phyloP scores from a whole-genome alignment of 2,329 filamentous ascomycete species.

The Zasmidium cellare region DNA sequence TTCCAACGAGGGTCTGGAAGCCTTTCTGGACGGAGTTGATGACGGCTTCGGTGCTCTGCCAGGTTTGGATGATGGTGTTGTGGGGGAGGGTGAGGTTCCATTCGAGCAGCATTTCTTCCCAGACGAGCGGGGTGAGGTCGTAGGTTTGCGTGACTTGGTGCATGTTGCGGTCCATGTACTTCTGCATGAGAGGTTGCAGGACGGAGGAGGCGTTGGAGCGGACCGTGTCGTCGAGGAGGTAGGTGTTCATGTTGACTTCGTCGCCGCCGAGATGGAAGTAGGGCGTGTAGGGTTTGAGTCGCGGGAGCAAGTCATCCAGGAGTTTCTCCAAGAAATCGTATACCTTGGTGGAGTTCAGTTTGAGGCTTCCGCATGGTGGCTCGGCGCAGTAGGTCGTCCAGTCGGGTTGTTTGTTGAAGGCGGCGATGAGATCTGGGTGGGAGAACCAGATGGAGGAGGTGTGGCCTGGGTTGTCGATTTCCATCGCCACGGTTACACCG shows the following conservation, averaged over 20 bases:
- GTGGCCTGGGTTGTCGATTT: slow-evolving; percentile 81
- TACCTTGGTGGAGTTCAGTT: slow-evolving; percentile 71
- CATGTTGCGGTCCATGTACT: slow-evolving; percentile 72
- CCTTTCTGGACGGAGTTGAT: slow-evolving; percentile 61
- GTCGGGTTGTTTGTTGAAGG: slow-evolving; percentile 55
- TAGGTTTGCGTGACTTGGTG: slow-evolving; percentile 58
- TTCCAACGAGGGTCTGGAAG: slow-evolving; percentile 71
- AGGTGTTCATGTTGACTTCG: slow-evolving; percentile 77
- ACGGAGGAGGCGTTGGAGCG: slow-evolving; percentile 64
- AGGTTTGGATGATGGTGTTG: slow-evolving; percentile 76
- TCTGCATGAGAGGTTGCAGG: slow-evolving; percentile 74
- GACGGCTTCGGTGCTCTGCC: slow-evolving; percentile 67
- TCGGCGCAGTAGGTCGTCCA: slow-evolving; percentile 56
- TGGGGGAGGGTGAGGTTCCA: slow-evolving; percentile 74
- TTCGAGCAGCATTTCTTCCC: slow-evolving; percentile 81
- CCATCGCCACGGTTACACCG: slow-evolving; percentile 70
- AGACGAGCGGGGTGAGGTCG: slow-evolving; percentile 73
- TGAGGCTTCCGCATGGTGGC: slow-evolving; percentile 64
- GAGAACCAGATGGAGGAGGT: slow-evolving; percentile 66
- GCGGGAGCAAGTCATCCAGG: slow-evolving; percentile 74
- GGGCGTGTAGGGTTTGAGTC: slow-evolving; percentile 65
- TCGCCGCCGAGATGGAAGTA: slow-evolving; percentile 89
- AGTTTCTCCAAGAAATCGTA: slow-evolving; percentile 70
- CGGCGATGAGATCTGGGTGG: slow-evolving; percentile 71
- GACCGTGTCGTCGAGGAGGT: slow-evolving; percentile 71